phyloP scores from a whole-genome alignment of 2,329 filamentous ascomycete species.

The Phoma sp. region DNA sequence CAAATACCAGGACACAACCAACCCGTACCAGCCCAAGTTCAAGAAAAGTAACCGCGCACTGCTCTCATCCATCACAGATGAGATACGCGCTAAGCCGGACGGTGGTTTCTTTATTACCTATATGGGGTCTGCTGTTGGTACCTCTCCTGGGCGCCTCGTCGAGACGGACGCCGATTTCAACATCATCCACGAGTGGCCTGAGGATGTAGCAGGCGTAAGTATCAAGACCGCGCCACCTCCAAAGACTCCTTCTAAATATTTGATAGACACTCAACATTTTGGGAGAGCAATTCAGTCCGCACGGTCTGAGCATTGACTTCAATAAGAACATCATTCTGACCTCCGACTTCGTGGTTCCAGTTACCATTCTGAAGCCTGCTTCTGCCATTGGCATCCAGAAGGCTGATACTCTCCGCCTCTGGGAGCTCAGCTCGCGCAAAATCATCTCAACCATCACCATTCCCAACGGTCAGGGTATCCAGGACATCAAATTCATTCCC shows the following conservation, averaged over 20 bases:
- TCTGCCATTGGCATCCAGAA: conserved; percentile 57
- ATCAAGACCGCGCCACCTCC: too few relatives aligned
- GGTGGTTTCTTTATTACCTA: conserved; percentile 68
- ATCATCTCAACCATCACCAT: conserved; percentile 68
- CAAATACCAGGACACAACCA: conserved; percentile 52
- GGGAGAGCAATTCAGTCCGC: conserved; percentile 66
- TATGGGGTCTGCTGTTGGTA: conserved; percentile 66
- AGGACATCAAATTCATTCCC: conserved; percentile 70
- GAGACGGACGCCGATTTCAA: conserved; percentile 65
- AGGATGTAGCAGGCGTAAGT: conserved; percentile 55
- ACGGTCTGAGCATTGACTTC: conserved; percentile 65
- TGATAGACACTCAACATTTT: conserved; percentile 59
- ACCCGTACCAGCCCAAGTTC: conserved; percentile 66
- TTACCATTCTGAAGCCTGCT: conserved; percentile 65
- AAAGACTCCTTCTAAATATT: too few relatives aligned
- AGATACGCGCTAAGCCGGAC: conserved; percentile 68
- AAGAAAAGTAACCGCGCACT: conserved; percentile 65
- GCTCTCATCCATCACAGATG: conserved; percentile 65
- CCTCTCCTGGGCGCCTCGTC: conserved; percentile 63
- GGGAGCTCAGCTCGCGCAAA: conserved; percentile 59
- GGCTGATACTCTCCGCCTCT: conserved; percentile 65
- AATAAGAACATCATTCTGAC: conserved; percentile 64
- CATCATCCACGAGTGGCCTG: conserved; percentile 68
- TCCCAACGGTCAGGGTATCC: conserved; percentile 64
- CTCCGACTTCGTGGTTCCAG: conserved; percentile 67